Conservation (phyloP, 2,329 filamentous ascomycete genomes). For the Westerdykella aurantiaca region DNA sequence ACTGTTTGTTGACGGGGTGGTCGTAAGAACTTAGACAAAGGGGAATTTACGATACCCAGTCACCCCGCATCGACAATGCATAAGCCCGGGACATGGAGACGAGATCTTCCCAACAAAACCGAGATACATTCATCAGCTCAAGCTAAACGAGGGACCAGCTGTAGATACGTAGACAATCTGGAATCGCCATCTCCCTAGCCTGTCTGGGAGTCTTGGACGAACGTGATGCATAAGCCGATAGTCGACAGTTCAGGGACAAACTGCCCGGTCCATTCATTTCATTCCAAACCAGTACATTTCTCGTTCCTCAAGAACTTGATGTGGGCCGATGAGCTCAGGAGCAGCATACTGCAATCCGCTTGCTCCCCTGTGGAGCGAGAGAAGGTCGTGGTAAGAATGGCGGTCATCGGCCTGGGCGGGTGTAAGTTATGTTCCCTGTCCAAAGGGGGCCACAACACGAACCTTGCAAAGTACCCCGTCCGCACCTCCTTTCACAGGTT, state of each 20-base stretch:
- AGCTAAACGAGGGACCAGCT: slow-evolving; percentile 9
- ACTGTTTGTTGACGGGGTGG: too few species aligned
- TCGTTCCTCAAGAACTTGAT: slow-evolving; percentile 5
- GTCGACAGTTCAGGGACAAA: slow-evolving; percentile 10
- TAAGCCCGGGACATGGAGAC: too few species aligned
- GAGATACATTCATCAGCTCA: slow-evolving; percentile 3
- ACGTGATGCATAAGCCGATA: slow-evolving; percentile 21
- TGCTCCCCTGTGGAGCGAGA: slow-evolving; percentile 34
- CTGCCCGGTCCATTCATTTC: too few species aligned
- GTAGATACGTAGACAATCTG: slow-evolving; percentile 1
- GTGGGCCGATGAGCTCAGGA: too few species aligned
- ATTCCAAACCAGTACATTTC: too few species aligned
- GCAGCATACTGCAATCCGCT: slow-evolving; percentile 9
- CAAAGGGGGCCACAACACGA: slow-evolving; percentile 4
- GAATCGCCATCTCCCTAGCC: slow-evolving; percentile 16
- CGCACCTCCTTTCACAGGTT: slow-evolving; percentile 28
- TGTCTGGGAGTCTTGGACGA: slow-evolving; percentile 16
- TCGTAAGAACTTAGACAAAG: too few species aligned
- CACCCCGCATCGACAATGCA: too few species aligned
- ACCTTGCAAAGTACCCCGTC: slow-evolving; percentile 34
- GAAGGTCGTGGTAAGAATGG: slow-evolving; percentile 35
- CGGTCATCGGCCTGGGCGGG: slow-evolving; percentile 24
- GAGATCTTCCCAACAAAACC: too few species aligned
- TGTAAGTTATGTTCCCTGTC: not conserved
- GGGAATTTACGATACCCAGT: too few species aligned